Evolutionary conservation across 2,329 filamentous ascomycete genomes (phyloP).

Genomic region (Dothideomycetidae sp.): DNA sequence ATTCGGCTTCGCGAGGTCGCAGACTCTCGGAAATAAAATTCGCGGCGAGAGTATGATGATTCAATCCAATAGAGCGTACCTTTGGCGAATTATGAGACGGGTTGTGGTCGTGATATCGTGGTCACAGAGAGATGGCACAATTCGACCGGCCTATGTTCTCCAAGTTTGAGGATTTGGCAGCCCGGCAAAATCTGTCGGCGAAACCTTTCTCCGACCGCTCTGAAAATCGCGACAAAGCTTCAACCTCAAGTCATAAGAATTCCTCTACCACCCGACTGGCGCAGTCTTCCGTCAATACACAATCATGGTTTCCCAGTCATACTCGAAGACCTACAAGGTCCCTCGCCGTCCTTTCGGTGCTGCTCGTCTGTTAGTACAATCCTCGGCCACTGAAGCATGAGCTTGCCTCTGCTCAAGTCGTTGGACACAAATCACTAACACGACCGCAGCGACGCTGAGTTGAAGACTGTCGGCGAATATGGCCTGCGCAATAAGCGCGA

Average conservation of each 20-base stretch:
- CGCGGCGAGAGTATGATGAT: background rate
- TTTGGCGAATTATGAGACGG: slow-evolving; percentile 6
- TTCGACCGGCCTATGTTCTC: background rate
- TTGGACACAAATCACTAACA: slow-evolving; percentile 60
- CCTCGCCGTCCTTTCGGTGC: slow-evolving; percentile 97
- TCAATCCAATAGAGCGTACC: slow-evolving; percentile 5
- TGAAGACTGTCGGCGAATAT: slow-evolving; percentile 99
- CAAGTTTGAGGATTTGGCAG: background rate
- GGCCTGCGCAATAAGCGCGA: slow-evolving; percentile 99
- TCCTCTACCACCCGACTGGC: background rate
- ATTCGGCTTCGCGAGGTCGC: background rate
- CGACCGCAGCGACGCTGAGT: slow-evolving; percentile 78
- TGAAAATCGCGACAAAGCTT: background rate
- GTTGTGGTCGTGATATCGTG: slow-evolving; percentile 6
- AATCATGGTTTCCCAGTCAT: slow-evolving; percentile 46
- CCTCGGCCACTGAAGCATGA: slow-evolving; percentile 87
- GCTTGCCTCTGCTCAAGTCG: slow-evolving; percentile 97
- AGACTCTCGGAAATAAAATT: background rate
- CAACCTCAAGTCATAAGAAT: slow-evolving; percentile 4
- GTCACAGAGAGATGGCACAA: background rate
- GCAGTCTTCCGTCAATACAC: slow-evolving; percentile 18
- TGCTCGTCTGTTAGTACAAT: slow-evolving; percentile 94
- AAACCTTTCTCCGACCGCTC: background rate
- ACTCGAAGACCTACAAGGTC: slow-evolving; percentile 99
- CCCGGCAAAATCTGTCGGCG: background rate